Base-by-base conservation (phyloP, 1,284 basidiomycete species). In the Fomitopsis schrenkii region DNA sequence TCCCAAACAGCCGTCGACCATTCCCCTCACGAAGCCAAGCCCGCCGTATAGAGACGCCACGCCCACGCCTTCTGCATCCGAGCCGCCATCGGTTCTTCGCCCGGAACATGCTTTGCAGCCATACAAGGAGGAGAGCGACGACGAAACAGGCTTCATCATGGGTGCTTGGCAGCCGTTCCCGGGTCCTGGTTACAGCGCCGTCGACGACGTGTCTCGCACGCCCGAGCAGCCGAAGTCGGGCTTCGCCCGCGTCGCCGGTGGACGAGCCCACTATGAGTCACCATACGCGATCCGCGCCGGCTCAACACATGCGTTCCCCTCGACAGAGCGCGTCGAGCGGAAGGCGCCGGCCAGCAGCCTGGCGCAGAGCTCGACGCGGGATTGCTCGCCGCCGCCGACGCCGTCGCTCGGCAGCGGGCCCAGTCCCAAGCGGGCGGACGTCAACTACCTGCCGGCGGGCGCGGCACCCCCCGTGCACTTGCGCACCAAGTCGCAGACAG, bases 141-240 rank as follows among this genome's bases (percentile, higher is more conserved):
- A 93, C 68, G 92, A 94, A 68, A 82, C 77, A 35, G 88, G 90
- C 17, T 90, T 81, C 66, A 94, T 94, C 67, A 94, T 94, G 90
- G 87, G 85, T 50, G 88, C 92, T 26, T 93, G 90, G 90, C 86
- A 90, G 68, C 84, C 86, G 38, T 90, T 86, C 77, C 82, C 80
- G 0, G 77, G 81, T 14, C 72, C 78, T 41, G 85, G 84, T 0
- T 83, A 87, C 75, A 66, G 75, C 54, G 70, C 79, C n/a, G 72
- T 89, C 55, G 68, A 73, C 45, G 64, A 74, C 62, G 64, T 60
- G 72, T 41, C 74, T 70, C 59, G 76, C 62, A 64, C 72, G 9
- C 65, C 72, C 58, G 73, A 77, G 19, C 71, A 76, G 2, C 75
- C 77, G 0, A 75, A 74, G 63, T 85, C 86, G 26, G 92, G 91